Base-by-base conservation (phyloP, 495 filamentous ascomycete genomes). In the Aspergillus nidulans region DNA sequence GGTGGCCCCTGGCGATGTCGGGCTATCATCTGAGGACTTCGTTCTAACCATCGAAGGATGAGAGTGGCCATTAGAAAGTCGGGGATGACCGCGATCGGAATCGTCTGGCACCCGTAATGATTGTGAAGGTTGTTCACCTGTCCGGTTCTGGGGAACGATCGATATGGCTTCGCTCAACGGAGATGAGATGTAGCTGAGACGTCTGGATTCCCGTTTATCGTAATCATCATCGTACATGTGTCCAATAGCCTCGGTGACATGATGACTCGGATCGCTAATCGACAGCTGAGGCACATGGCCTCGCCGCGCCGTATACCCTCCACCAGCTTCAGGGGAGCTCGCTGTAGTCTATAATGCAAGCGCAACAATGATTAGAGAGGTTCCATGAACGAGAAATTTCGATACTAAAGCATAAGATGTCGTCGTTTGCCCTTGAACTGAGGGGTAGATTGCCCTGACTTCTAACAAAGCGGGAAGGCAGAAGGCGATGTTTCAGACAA, bases 171-270 rank as follows among this genome's bases (percentile, higher is more conserved):
- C 71, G 67, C 64, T 68, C 36, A 77, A 72, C 18, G 84, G 80
- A 1, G 81, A 80, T 28, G 75, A 64, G 52, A 84, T 74, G 72
- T 86, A 88, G 66, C 83, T 88, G 47, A 86, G 71, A 41, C 85
- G 85, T 49, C 83, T 72, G 8, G 77, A 74, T 40, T 85, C 78
- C 62, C 77, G 72, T 62, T 72, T 79, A 57, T 88, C 82, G 63
- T 90, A 85, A 67, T 88, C 84, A 65, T 92, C 87, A 63, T 86
- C 89, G 73, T 98, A 98, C 85, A 97, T 86, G 66, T 94, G 90
- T 34, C 91, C 92, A 66, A 98, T 97, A 42, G 92, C 89, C 66
- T 98, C 94, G 34, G 94, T 98, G 67, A 97, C 92, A 83, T 98
- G 94, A 77, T 97, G 92, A 70, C 82, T 90, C 59, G 87, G 83